Percentiles rank a stretch among this genome's conserved stretches.
These are phyloP conservation scores for sorghum (Sorghum bicolor) DNA, from an alignment of 176 grass and related monocot genomes.

Conservation along the genomic window DNA sequence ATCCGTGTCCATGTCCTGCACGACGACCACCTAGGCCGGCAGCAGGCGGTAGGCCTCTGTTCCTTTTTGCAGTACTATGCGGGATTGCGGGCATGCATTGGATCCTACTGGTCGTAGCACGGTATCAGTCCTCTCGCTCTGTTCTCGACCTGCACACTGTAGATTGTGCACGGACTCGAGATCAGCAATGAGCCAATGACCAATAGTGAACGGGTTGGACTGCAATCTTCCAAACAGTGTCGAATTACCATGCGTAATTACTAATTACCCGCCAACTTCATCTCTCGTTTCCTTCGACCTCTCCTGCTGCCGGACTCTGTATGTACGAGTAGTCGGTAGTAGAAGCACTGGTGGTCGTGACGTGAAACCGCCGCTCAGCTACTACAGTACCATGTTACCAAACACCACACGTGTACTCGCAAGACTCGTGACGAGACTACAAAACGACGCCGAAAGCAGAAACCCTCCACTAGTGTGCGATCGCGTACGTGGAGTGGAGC, in stretches of 20 bases:
- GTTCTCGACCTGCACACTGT: background rate
- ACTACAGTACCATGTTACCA: background rate
- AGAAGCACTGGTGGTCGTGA: background rate
- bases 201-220: background rate
- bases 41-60: background rate
- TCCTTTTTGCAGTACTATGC: conserved; percentile 6
- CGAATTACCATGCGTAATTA: background rate
- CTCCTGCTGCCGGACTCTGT: background rate
- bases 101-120: conserved; percentile 10
- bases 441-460: background rate
- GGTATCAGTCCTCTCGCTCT: background rate
- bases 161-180: background rate
- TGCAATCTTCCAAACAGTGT: too few relatives aligned
- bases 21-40: background rate
- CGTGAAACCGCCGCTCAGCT: background rate
- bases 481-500: background rate
- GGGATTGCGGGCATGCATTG: conserved; percentile 28
- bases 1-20: background rate
- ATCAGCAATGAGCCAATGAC: background rate
- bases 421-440: background rate
- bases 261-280: background rate
- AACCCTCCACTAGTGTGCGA: background rate
- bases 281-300: background rate
- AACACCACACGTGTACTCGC: background rate
- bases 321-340: background rate